phyloP scores from a whole-genome alignment of 371 early-diverging fungal species.

The Basidiobolus heterosporus region DNA sequence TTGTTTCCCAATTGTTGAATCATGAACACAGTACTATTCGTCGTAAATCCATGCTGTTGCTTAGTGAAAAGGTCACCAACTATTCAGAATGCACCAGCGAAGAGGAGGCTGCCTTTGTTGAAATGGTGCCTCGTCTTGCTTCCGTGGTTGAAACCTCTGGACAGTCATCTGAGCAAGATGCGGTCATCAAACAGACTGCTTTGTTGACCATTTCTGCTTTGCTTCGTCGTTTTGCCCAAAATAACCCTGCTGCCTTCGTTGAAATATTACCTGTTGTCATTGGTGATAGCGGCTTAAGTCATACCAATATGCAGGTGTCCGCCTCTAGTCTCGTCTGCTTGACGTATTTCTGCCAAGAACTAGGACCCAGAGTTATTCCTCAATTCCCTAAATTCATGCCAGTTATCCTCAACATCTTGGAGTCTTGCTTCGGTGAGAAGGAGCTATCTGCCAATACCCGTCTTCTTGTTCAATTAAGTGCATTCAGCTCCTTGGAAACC shows the following conservation, averaged over 20 bases:
- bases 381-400: conserved; percentile 75
- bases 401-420: conserved; percentile 14
- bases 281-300: conserved; percentile 29
- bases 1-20: conserved; percentile 42
- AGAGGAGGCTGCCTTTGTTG: conserved; percentile 22
- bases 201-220: conserved; percentile 62
- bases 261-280: conserved; percentile 37
- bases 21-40: conserved; percentile 51
- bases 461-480: conserved; percentile 23
- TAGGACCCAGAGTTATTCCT: conserved; percentile 70
- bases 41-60: conserved; percentile 62
- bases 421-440: no score
- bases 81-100: conserved; percentile 11
- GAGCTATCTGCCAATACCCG: no score
- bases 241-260: conserved; percentile 39
- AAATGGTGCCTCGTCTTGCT: conserved; percentile 24
- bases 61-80: conserved; percentile 42
- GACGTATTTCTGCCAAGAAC: conserved; percentile 49
- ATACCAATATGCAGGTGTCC: conserved; percentile 35
- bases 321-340: conserved; percentile 57
- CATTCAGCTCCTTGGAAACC: conserved; percentile 49
- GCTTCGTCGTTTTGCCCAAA: conserved; percentile 40
- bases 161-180: conserved; percentile 22
- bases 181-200: conserved; percentile 62
- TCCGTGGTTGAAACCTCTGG: conserved; percentile 22